Base-by-base conservation (phyloP, 148 eudicot species). In the Arctostaphylos glauca region DNA sequence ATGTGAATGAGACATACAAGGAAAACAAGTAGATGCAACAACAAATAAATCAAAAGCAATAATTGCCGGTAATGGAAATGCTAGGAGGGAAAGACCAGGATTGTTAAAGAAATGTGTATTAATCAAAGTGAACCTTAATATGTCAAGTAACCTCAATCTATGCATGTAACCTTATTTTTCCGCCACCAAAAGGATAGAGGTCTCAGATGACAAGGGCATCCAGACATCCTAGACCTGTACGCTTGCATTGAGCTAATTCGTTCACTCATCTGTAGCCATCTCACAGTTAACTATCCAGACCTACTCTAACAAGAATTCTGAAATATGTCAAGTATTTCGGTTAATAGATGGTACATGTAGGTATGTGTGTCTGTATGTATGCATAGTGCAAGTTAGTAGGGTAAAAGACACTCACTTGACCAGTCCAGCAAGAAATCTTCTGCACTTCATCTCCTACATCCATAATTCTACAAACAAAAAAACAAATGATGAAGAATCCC, bases 391-490 rank as follows among this genome's bases (percentile, higher is more conserved):
- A 79, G 71, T 10, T 10, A 44, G 46, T 41, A 21, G 5, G 31
- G 25, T 10, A 79, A 19, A 59, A 74, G n/a, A 52, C 55, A 74
- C 78, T 67, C 38, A 81, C 46, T 25, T 55, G 50, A 54, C 19
- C 19, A 70, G 58, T 47, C 76, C 13, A 31, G 71, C 73, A 23
- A 38, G 62, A 43, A 48, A 74, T 58, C 76, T 25, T 54, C 80
- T 62, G 58, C 64, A 47, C 19, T 13, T 41, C 77, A 48, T 66
- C 89, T 84, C 80, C 89, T 54, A 83, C 74, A 80, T 87, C 89
- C 91, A 90, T 84, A 71, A 80, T 81, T 84, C 93, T 90, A 81
- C 88, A 88, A 81, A 72, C n/a, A 62, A 67, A 43, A 53, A 25
- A 56, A 76, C 68, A 5, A n/a, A 50, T 5, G 50, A 14, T 15